Evolutionary conservation across 495 filamentous ascomycete species (phyloP), one percentile per base, ranked within the genome.

Genomic region (Physcia stellaris): DNA sequence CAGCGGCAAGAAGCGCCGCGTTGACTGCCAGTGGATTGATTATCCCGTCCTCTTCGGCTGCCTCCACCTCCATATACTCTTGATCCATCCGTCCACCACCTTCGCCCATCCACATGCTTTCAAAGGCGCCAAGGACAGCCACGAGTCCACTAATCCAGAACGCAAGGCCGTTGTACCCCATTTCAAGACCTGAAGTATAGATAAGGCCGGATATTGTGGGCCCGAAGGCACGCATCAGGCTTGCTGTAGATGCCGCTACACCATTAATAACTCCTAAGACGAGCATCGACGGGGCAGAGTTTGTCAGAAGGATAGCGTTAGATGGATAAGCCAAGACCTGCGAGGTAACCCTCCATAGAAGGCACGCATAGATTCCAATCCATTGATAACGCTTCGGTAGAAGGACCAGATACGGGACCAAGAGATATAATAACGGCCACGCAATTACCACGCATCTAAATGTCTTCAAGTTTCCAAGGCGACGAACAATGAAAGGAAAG

Each of bases 211-310:
- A 90, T 23, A 95, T 57, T 0, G 81, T 86, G 4, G 90, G 90
- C 2, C 90, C 90, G 49, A 93, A 75, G 1, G 86, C 84, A 36
- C 90, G 75, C 46, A 73, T 79, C 28, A 96, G 59, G 52, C 86
- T 93, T 17, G 92, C 90, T 5, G 80, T 83, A 11, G 85, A 93
- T 20, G 86, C 85, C 6, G 85, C 83, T n/a, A 84, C 75, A 24
- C 90, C 90, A 47, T 96, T 96, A 60, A 98, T 81, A 4, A 80
- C 77, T 0, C 90, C 90, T 10, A 95, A 74, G 6, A 87, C 77
- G 15, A 83, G 70, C 20, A 74, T 75, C 0, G 77, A 81, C 2
- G 86, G 83, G 4, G 86, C 77, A 28, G 85, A 77, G 56, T 94
- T 86, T 32, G 80, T 77, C 18, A 94, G 68, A 31, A 96, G 71